Evolutionary conservation across 306 rosid genomes (phyloP).

Genomic region (Acacia acuminata): DNA sequence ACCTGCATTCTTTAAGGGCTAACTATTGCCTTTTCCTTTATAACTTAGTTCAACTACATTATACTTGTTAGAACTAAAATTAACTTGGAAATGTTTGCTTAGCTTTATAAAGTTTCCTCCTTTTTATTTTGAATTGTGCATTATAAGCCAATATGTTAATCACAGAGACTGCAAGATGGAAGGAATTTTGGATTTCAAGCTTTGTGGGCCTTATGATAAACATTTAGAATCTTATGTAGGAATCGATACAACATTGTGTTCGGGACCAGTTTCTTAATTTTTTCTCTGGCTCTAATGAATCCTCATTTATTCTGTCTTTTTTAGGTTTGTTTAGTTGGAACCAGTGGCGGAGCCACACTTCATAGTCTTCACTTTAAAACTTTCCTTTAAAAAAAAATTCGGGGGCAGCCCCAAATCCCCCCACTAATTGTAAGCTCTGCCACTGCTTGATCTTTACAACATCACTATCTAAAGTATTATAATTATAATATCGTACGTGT

Average conservation of each 20-base stretch:
- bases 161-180: not conserved
- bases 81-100: slow-evolving; percentile 21
- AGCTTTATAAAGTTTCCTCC: not conserved
- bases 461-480: too few species aligned
- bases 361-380: too few species aligned
- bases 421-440: too few species aligned
- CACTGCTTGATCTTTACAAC: too few species aligned
- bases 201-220: not conserved
- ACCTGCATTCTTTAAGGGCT: not conserved
- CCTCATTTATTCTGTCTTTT: not conserved
- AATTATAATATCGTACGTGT: too few species aligned
- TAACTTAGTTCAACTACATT: not conserved
- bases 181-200: slow-evolving; percentile 8
- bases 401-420: too few species aligned
- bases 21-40: not conserved
- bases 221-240: not conserved
- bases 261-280: not conserved
- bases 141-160: not conserved
- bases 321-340: not conserved
- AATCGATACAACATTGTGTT: not conserved
- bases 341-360: too few species aligned
- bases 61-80: not conserved
- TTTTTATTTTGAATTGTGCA: not conserved
- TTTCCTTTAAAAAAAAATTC: too few species aligned
- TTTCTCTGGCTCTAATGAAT: not conserved